A percentile compares a stretch with the other conserved stretches of the same genome.
phyloP scores from a whole-genome alignment of 345 rosid genomes.

The Eucalyptus grandis region DNA sequence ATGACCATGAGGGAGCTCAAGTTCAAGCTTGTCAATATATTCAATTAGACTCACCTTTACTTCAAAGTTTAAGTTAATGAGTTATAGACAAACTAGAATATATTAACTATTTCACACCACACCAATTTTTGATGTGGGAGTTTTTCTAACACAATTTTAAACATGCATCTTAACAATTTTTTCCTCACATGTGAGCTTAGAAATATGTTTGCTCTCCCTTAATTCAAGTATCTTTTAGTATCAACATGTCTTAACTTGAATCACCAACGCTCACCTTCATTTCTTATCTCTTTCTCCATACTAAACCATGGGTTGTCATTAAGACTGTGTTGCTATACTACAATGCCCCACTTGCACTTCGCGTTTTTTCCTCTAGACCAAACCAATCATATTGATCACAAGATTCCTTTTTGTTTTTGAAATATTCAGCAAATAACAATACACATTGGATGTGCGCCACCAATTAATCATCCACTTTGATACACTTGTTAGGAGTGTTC shows the following conservation, averaged over 20 bases:
- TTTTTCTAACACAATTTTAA: not conserved
- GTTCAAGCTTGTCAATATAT: not conserved
- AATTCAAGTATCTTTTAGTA: not conserved
- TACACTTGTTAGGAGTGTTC: not conserved
- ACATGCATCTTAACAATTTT: not conserved
- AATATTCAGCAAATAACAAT: not conserved
- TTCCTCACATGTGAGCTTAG: not conserved
- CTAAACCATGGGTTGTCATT: not conserved
- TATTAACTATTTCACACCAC: not conserved
- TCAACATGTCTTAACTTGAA: not conserved
- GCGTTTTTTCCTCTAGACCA: not conserved
- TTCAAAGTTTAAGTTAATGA: not conserved
- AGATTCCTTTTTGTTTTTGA: no score
- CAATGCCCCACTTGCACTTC: not conserved
- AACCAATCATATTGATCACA: not conserved
- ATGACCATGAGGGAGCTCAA: not conserved
- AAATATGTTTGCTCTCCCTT: not conserved
- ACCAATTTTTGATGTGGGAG: not conserved
- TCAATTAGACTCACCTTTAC: not conserved
- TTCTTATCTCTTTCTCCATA: not conserved
- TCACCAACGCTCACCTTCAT: not conserved
- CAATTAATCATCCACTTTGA: not conserved
- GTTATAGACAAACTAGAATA: no score
- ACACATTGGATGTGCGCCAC: not conserved
- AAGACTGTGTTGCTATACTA: not conserved